Percentiles rank a stretch among this genome's conserved stretches.
These are phyloP conservation scores for Trichoderma sp. DNA, from an alignment of 2,329 filamentous ascomycete genomes.

Conservation along the genomic window DNA sequence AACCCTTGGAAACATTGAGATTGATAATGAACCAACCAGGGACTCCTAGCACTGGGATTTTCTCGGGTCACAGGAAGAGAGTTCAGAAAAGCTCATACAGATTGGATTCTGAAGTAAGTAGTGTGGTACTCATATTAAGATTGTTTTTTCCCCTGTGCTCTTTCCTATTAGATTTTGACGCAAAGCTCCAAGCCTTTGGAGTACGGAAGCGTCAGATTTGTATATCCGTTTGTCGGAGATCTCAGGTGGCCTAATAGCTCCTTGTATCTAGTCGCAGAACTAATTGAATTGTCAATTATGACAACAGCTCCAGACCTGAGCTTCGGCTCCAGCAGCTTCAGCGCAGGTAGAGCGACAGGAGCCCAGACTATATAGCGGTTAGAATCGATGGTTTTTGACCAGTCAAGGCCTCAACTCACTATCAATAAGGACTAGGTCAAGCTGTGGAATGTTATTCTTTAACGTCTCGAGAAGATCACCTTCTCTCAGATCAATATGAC, in stretches of 20 bases:
- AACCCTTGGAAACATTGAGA: neutral
- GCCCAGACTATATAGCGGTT: slow-evolving; percentile 49
- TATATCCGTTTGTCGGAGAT: slow-evolving; percentile 47
- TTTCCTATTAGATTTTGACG: slow-evolving; percentile 18
- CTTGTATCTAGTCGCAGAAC: slow-evolving; percentile 39
- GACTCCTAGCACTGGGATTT: neutral
- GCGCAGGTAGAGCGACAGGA: slow-evolving; percentile 50
- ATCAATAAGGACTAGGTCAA: slow-evolving; percentile 60
- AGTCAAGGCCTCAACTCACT: slow-evolving; percentile 44
- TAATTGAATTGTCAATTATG: slow-evolving; percentile 48
- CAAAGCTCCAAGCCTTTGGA: slow-evolving; percentile 33
- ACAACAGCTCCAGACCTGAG: slow-evolving; percentile 48
- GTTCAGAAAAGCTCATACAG: neutral
- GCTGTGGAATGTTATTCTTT: slow-evolving; percentile 37
- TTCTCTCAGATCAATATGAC: slow-evolving; percentile 54
- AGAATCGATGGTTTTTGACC: neutral
- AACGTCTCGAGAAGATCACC: slow-evolving; percentile 57
- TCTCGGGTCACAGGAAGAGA: neutral
- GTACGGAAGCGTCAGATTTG: slow-evolving; percentile 36
- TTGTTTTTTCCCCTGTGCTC: rapidly evolving
- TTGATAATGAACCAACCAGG: neutral
- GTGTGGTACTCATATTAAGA: neutral
- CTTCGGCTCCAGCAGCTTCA: slow-evolving; percentile 47
- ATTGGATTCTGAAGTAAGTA: neutral
- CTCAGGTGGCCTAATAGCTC: slow-evolving; percentile 49